Percentiles rank a stretch among this genome's conserved stretches.
Evolutionary conservation across 1,284 basidiomycete species (phyloP).

Genomic region (Phlebopus sp.): DNA sequence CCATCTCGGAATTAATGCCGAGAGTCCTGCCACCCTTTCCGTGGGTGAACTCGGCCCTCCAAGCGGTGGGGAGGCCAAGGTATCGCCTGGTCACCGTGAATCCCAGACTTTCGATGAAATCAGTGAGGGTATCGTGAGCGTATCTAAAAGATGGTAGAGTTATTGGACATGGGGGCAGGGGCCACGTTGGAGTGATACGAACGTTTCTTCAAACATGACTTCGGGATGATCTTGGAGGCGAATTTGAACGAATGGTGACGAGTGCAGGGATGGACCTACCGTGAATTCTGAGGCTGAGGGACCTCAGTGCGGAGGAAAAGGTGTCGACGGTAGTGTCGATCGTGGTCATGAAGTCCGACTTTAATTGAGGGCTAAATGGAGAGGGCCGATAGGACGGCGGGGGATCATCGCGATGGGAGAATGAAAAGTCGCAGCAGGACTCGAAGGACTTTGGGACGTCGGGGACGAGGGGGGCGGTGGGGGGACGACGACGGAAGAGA

Average conservation of each 20-base stretch:
- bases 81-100: conserved; percentile 63
- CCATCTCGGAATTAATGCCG: conserved; percentile 72
- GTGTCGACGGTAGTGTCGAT: conserved; percentile 47
- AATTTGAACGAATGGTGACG: conserved; percentile 1
- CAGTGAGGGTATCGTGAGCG: conserved; percentile 55
- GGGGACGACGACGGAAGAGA: conserved; percentile 13
- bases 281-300: conserved; percentile 58
- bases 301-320: conserved; percentile 44
- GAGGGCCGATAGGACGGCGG: conserved; percentile 43
- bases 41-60: conserved; percentile 66
- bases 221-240: conserved; percentile 51
- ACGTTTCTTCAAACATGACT: conserved; percentile 55
- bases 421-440: conserved; percentile 32
- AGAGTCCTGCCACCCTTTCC: conserved; percentile 60
- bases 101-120: conserved; percentile 57
- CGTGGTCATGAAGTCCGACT: conserved; percentile 34
- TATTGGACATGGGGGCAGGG: background rate
- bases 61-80: conserved; percentile 72
- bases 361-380: conserved; percentile 15
- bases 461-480: conserved; percentile 26
- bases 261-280: conserved; percentile 36
- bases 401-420: conserved; percentile 20
- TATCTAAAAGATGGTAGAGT: conserved; percentile 36
- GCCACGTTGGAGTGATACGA: conserved; percentile 16
- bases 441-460: no score